Percentiles rank a stretch among this genome's conserved stretches.
Conservation (phyloP, 768 basidiomycete species). For the Trametes cinnabarina region DNA sequence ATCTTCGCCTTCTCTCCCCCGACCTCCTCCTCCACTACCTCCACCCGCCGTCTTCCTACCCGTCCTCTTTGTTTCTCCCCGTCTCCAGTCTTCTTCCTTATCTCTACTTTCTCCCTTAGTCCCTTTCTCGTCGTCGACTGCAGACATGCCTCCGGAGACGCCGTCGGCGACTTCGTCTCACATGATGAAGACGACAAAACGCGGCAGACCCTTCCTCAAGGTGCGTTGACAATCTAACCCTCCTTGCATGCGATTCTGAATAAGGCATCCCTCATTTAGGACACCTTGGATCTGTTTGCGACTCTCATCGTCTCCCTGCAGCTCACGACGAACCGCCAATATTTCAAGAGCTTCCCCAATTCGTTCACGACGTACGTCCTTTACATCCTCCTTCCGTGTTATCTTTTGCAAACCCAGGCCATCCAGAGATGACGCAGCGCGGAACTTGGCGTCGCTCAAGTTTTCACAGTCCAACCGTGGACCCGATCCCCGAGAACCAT, state of each 20-base stretch:
- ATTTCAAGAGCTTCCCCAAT: constrained; percentile 92
- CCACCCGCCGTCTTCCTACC: constrained; percentile 15
- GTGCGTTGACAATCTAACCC: constrained; percentile 38
- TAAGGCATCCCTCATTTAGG: constrained; percentile 47
- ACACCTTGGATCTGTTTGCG: constrained; percentile 96
- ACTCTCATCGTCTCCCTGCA: constrained; percentile 93
- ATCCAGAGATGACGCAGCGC: constrained; percentile 89
- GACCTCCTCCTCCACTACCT: constrained; percentile 11
- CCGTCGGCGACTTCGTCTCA: constrained; percentile 70
- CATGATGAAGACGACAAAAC: constrained; percentile 99
- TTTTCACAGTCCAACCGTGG: constrained; percentile 99
- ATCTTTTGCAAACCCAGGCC: constrained; percentile 13
- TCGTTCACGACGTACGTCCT: constrained; percentile 89
- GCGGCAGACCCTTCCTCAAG: constrained; percentile 92
- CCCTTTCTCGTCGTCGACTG: constrained; percentile 25
- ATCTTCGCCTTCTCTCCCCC: constrained; percentile 20
- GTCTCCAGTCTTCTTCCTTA: constrained; percentile 22
- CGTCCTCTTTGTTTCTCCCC: constrained; percentile 13
- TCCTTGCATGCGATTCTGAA: neutral
- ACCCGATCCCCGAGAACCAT: constrained; percentile 96
- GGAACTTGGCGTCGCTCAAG: constrained; percentile 91
- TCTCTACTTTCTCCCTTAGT: constrained; percentile 30
- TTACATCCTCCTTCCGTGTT: neutral
- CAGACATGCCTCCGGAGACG: constrained; percentile 40
- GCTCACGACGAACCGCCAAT: constrained; percentile 86